Evolutionary conservation across 768 basidiomycete genomes (phyloP).

Genomic region (Lyophyllum shimeji): DNA sequence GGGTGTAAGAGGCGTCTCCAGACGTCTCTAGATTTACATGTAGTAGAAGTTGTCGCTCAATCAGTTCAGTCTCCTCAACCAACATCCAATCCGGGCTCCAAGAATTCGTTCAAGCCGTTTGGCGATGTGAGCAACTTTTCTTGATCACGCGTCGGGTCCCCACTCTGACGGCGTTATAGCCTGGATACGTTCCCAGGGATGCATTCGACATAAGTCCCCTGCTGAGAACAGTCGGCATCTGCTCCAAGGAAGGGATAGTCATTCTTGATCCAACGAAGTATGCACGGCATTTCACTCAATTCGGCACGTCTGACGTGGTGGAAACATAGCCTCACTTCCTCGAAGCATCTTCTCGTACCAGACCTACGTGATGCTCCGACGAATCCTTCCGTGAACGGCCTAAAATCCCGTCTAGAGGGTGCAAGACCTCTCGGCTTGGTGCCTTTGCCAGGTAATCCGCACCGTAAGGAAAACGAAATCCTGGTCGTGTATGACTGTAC

Average conservation of each 20-base stretch:
- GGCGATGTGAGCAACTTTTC: slow-evolving; percentile 56
- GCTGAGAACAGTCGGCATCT: slow-evolving; percentile 62
- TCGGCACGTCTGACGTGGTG: background rate
- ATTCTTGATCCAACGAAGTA: slow-evolving; percentile 72
- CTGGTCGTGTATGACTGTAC: slow-evolving; percentile 76
- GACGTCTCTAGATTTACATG: slow-evolving; percentile 50
- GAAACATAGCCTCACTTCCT: slow-evolving; percentile 36
- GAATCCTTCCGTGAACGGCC: slow-evolving; percentile 40
- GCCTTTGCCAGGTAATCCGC: slow-evolving; percentile 35
- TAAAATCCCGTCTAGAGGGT: slow-evolving; percentile 59
- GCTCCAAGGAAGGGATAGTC: slow-evolving; percentile 62
- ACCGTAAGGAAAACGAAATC: slow-evolving; percentile 40
- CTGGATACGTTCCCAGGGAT: slow-evolving; percentile 71
- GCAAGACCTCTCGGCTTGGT: slow-evolving; percentile 70
- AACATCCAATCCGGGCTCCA: slow-evolving; percentile 16
- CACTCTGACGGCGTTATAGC: slow-evolving; percentile 34
- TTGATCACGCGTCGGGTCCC: background rate
- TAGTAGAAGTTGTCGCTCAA: slow-evolving; percentile 53
- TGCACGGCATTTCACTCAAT: slow-evolving; percentile 18
- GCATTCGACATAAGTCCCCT: slow-evolving; percentile 60
- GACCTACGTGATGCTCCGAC: slow-evolving; percentile 45
- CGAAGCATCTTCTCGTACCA: slow-evolving; percentile 53
- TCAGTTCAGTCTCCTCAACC: slow-evolving; percentile 36
- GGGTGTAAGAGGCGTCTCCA: slow-evolving; percentile 63
- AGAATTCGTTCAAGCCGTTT: slow-evolving; percentile 55